Conservation (phyloP, 2,329 filamentous ascomycete species). For the Clonostachys rosea region DNA sequence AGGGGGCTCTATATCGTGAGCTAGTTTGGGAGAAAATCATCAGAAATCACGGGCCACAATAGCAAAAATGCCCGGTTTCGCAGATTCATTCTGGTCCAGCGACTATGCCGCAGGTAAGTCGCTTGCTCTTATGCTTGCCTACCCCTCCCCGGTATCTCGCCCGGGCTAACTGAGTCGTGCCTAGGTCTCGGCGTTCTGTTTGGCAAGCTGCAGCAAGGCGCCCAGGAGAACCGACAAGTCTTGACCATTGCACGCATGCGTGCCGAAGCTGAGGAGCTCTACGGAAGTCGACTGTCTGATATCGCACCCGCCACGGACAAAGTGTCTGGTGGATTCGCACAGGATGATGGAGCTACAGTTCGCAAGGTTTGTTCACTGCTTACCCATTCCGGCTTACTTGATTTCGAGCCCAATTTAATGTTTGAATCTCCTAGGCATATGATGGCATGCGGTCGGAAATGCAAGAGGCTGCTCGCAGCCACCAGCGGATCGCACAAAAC, state of each 20-base stretch:
- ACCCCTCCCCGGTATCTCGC: too few relatives aligned
- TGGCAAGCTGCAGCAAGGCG: constrained; percentile 92
- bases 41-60: neutral
- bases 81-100: constrained; percentile 95
- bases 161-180: constrained; percentile 7
- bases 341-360: constrained; percentile 93
- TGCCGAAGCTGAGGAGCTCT: constrained; percentile 90
- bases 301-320: constrained; percentile 81
- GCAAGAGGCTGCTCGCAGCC: constrained; percentile 82
- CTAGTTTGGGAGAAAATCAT: neutral
- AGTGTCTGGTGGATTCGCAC: constrained; percentile 75
- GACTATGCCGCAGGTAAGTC: constrained; percentile 88
- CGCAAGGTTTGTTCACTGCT: constrained; percentile 66
- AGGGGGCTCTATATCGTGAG: too few relatives aligned
- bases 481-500: constrained; percentile 93
- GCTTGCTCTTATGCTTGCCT: neutral
- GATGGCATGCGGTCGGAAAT: constrained; percentile 91
- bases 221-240: constrained; percentile 91
- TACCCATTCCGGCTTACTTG: neutral
- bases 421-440: constrained; percentile 61
- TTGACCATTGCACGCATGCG: constrained; percentile 88
- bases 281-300: constrained; percentile 74
- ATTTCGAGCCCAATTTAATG: constrained; percentile 7
- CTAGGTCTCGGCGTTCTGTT: constrained; percentile 87
- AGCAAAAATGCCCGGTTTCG: constrained; percentile 77